Conservation (phyloP, 371 early-diverging fungal species). For the Mortierella sp. region DNA sequence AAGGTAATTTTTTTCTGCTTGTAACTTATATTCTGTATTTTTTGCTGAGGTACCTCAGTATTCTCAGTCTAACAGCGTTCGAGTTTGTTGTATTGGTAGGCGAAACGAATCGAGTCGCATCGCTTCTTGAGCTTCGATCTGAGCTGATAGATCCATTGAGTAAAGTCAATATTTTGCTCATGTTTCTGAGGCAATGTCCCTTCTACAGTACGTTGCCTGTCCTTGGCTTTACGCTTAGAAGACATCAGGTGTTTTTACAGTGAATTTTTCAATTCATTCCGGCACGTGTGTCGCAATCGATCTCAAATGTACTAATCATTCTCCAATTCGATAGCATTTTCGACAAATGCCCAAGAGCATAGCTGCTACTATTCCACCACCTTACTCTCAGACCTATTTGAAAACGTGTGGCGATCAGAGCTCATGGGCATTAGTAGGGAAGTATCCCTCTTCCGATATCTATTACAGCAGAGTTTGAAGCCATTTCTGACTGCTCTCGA, state of each 20-base stretch:
- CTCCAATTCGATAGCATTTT: too few species aligned
- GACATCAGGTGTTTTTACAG: too few species aligned
- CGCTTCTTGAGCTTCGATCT: constrained; percentile 28
- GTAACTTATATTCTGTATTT: neutral
- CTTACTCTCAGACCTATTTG: constrained; percentile 24
- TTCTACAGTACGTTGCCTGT: constrained; percentile 25
- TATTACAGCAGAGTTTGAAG: constrained; percentile 29
- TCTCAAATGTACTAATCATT: too few species aligned
- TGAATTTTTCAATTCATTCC: too few species aligned
- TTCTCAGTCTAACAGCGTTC: too few species aligned
- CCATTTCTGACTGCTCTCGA: constrained; percentile 37
- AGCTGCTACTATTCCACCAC: constrained; percentile 18
- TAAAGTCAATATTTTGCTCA: constrained; percentile 3
- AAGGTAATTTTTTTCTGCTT: constrained; percentile 10
- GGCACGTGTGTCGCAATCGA: too few species aligned
- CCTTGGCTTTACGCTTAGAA: too few species aligned
- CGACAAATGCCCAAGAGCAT: constrained; percentile 2
- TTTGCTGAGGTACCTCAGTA: neutral
- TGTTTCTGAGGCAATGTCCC: constrained; percentile 14
- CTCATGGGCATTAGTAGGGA: constrained; percentile 16
- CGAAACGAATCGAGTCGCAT: constrained; percentile 15
- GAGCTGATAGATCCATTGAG: constrained; percentile 5
- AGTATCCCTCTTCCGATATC: constrained; percentile 17
- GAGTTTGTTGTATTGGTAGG: neutral
- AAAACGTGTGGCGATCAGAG: constrained; percentile 13